A percentile compares a stretch with the other conserved stretches of the same genome.
phyloP scores from a whole-genome alignment of 2,329 filamentous ascomycete species.

The Aspergillus eucalypticola region DNA sequence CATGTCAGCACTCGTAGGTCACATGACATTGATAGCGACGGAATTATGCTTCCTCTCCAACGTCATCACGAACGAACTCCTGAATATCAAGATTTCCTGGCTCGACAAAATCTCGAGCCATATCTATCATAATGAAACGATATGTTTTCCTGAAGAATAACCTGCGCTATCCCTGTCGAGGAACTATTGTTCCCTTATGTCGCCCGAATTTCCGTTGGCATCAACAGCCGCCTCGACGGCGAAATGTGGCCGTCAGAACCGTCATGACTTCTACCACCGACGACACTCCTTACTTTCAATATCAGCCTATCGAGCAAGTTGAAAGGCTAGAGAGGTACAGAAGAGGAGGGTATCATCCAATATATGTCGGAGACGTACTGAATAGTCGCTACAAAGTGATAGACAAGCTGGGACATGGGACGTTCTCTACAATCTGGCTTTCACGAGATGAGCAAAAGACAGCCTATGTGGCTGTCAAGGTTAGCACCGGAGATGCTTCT shows the following conservation, averaged over 20 bases:
- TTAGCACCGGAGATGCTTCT: slow-evolving; percentile 16
- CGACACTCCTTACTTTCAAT: background rate
- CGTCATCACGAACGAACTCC: no score
- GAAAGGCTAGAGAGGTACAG: slow-evolving; percentile 30
- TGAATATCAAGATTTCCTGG: no score
- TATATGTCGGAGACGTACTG: slow-evolving; percentile 44
- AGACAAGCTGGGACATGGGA: slow-evolving; percentile 49
- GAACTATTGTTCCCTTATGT: no score
- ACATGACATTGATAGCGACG: no score
- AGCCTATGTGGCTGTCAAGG: slow-evolving; percentile 12
- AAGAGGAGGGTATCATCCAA: slow-evolving; percentile 45
- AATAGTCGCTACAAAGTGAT: slow-evolving; percentile 42
- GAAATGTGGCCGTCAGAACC: background rate
- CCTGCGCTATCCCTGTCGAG: no score
- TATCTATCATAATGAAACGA: no score
- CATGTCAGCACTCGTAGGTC: no score
- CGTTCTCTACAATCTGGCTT: slow-evolving; percentile 48
- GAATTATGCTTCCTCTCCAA: no score
- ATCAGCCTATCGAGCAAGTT: slow-evolving; percentile 11
- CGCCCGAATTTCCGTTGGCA: no score
- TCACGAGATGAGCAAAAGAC: slow-evolving; percentile 27
- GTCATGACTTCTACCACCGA: background rate
- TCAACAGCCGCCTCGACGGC: slow-evolving; percentile 10
- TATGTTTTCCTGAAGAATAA: no score
- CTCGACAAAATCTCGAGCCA: no score